Percentiles rank a stretch among this genome's conserved stretches.
Evolutionary conservation across 148 eudicot genomes (phyloP).

Genomic region (Linanthus parryae): DNA sequence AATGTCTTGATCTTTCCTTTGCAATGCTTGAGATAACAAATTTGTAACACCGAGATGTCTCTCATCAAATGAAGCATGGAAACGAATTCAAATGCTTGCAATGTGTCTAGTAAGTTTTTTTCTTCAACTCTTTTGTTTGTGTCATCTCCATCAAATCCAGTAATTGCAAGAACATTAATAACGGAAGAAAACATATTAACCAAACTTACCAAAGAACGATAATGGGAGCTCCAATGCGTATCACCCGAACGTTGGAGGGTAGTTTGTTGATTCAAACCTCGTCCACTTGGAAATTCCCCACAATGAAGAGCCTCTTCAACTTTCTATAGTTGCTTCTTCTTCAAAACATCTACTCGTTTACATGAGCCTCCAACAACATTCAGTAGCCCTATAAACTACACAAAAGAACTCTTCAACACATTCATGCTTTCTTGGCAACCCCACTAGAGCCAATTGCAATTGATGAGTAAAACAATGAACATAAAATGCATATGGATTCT

Average conservation of each 20-base stretch:
- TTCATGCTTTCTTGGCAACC: neutral
- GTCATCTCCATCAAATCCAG: neutral
- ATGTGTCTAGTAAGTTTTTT: too few species aligned
- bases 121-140: neutral
- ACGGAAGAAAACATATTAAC: neutral
- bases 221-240: too few species aligned
- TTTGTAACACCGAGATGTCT: too few species aligned
- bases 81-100: too few species aligned
- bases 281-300: slow-evolving; percentile 2
- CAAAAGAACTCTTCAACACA: slow-evolving; percentile 1
- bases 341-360: neutral
- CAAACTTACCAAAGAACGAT: neutral
- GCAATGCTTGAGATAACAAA: too few species aligned
- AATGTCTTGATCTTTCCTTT: too few species aligned
- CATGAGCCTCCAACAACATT: slow-evolving; percentile 7
- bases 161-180: neutral
- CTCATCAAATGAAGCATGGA: too few species aligned
- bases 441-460: too few species aligned
- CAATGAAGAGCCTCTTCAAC: neutral
- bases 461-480: slow-evolving; percentile 1
- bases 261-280: slow-evolving; percentile 9
- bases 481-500: neutral
- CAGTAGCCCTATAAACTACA: neutral
- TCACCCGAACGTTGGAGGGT: neutral
- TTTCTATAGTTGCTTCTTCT: neutral